Conservation (phyloP, 805 yeast genomes). For the Cyberlindnera saturnus region DNA sequence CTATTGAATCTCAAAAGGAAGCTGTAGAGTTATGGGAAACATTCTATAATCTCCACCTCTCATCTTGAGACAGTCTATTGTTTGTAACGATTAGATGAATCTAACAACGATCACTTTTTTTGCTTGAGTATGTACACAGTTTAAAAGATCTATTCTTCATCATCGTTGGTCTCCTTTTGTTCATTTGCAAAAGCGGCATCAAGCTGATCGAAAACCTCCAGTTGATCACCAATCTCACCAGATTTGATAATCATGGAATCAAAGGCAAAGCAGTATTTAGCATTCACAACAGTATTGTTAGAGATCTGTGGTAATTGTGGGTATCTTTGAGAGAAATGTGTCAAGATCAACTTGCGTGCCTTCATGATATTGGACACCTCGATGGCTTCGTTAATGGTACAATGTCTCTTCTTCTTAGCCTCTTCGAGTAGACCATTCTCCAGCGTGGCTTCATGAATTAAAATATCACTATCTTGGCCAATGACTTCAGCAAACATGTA, state of each 20-base stretch:
- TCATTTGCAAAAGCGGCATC: constrained; percentile 27
- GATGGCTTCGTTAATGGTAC: constrained; percentile 86
- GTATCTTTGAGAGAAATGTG: constrained; percentile 92
- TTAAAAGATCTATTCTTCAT: constrained; percentile 2
- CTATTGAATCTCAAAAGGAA: constrained; percentile 91
- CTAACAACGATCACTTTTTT: neutral
- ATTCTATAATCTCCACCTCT: constrained; percentile 56
- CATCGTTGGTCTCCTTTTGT: constrained; percentile 17
- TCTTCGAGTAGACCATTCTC: constrained; percentile 74
- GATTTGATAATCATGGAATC: constrained; percentile 56
- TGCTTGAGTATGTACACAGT: neutral
- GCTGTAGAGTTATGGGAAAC: constrained; percentile 84
- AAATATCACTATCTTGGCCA: constrained; percentile 62
- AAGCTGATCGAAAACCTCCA: constrained; percentile 22
- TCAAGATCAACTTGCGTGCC: constrained; percentile 63
- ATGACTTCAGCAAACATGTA: constrained; percentile 49
- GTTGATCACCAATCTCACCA: constrained; percentile 37
- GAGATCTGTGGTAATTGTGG: constrained; percentile 45
- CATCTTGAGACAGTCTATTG: constrained; percentile 2
- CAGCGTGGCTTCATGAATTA: constrained; percentile 91
- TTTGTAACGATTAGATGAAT: neutral
- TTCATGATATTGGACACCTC: constrained; percentile 64
- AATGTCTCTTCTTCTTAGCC: constrained; percentile 77
- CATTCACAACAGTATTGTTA: constrained; percentile 22
- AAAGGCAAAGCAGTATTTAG: constrained; percentile 48